Evolutionary conservation across 352 stramenopile genomes (phyloP).

Genomic region (Phytopythium aichiense): DNA sequence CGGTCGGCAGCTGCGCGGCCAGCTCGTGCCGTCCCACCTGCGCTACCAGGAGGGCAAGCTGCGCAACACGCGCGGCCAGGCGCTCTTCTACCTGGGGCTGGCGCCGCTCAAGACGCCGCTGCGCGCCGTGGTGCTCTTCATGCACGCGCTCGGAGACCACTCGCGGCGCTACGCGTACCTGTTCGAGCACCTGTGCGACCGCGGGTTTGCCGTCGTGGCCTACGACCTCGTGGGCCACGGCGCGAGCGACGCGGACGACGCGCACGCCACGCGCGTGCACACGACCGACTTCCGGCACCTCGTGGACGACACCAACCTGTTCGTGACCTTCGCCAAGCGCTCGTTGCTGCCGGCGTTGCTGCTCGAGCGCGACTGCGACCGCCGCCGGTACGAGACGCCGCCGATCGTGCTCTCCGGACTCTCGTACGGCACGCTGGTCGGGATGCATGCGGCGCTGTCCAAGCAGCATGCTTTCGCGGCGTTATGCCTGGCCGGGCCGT

Average conservation of each 20-base stretch:
- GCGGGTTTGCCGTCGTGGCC: slow-evolving; percentile 49
- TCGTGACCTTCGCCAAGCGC: slow-evolving; percentile 32
- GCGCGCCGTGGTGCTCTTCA: slow-evolving; percentile 49
- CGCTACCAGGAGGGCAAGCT: slow-evolving; percentile 39
- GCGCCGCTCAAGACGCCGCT: slow-evolving; percentile 32
- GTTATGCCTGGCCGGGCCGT: slow-evolving; percentile 26
- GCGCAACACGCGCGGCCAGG: slow-evolving; percentile 36
- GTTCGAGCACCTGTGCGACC: slow-evolving; percentile 38
- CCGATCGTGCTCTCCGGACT: slow-evolving; percentile 36
- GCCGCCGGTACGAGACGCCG: slow-evolving; percentile 12
- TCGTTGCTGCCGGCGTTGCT: slow-evolving; percentile 4
- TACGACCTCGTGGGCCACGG: slow-evolving; percentile 62
- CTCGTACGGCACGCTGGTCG: slow-evolving; percentile 35
- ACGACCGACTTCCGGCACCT: slow-evolving; percentile 32
- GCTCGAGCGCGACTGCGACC: slow-evolving; percentile 25
- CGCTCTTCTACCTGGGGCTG: slow-evolving; percentile 53
- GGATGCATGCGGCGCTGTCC: slow-evolving; percentile 34
- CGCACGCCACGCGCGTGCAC: slow-evolving; percentile 26
- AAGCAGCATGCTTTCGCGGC: slow-evolving; percentile 36
- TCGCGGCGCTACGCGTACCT: slow-evolving; percentile 53
- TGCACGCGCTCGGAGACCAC: slow-evolving; percentile 68
- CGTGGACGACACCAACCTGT: slow-evolving; percentile 44
- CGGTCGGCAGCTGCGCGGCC: slow-evolving; percentile 1
- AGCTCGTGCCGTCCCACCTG: slow-evolving; percentile 10
- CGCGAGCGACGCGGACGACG: slow-evolving; percentile 28